Conservation (phyloP, 768 basidiomycete genomes). For the Saitozyma sp. region DNA sequence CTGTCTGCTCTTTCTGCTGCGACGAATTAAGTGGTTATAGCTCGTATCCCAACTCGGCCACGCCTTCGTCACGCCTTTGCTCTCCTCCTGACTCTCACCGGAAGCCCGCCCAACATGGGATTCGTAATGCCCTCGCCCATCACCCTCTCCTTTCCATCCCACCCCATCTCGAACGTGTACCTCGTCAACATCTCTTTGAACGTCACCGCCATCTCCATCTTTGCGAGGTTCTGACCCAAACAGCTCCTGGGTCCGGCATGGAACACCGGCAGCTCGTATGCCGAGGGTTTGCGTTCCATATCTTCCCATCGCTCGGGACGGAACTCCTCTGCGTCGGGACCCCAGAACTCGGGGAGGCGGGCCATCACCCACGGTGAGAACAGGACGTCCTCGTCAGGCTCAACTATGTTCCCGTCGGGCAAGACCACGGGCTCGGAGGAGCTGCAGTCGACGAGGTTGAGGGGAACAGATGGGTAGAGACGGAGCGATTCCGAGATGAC, state of each 20-base stretch:
- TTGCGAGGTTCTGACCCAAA: conserved; percentile 33
- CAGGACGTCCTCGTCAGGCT: conserved; percentile 24
- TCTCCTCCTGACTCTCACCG: conserved; percentile 14
- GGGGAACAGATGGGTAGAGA: conserved; percentile 33
- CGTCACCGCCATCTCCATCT: conserved; percentile 24
- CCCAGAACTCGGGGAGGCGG: conserved; percentile 24
- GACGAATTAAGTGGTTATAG: too few species aligned
- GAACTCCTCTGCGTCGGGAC: conserved; percentile 25
- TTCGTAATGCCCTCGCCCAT: conserved; percentile 20
- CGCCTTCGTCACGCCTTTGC: neutral
- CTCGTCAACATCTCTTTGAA: conserved; percentile 21
- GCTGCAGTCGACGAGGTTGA: conserved; percentile 24
- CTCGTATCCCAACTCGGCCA: too few species aligned
- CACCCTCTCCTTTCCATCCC: conserved; percentile 10
- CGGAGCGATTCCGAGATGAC: conserved; percentile 36
- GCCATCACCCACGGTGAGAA: conserved; percentile 33
- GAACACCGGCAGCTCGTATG: conserved; percentile 37
- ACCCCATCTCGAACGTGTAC: conserved; percentile 23
- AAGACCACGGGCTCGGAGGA: conserved; percentile 15
- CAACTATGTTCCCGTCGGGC: conserved; percentile 19
- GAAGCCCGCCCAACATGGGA: conserved; percentile 24
- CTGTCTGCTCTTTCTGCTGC: too few species aligned
- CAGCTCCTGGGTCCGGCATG: conserved; percentile 41
- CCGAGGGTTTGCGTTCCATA: conserved; percentile 19
- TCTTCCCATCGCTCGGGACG: conserved; percentile 26